These are phyloP conservation scores for Chenopodium formosanum DNA, from an alignment of 148 eudicot genomes.

Conservation along the genomic window DNA sequence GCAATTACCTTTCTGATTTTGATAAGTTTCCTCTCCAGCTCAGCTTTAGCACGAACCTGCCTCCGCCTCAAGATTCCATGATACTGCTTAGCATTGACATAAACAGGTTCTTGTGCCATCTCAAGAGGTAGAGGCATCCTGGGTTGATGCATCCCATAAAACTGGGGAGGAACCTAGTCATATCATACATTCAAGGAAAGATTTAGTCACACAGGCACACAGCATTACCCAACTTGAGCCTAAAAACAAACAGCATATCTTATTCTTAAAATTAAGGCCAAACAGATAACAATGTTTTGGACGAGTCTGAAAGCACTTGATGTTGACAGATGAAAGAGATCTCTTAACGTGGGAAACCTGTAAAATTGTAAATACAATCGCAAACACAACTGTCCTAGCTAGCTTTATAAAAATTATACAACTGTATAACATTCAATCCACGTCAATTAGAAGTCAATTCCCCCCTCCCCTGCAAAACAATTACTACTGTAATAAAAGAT, in stretches of 20 bases:
- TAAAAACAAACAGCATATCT: not conserved
- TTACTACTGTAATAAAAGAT: no score
- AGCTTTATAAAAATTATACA: no score
- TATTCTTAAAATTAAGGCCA: not conserved
- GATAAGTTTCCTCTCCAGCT: slow-evolving; percentile 82
- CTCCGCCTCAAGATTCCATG: slow-evolving; percentile 84
- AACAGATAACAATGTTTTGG: not conserved
- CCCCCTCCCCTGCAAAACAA: no score
- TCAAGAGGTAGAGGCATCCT: slow-evolving; percentile 90
- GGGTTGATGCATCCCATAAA: slow-evolving; percentile 68
- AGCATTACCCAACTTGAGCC: not conserved
- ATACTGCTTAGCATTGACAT: slow-evolving; percentile 96
- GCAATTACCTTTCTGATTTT: slow-evolving; percentile 71
- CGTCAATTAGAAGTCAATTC: no score
- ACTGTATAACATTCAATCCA: no score
- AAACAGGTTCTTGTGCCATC: slow-evolving; percentile 86
- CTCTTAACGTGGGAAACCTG: no score
- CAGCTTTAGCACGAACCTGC: slow-evolving; percentile 95
- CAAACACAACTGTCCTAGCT: no score
- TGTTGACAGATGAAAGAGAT: no score
- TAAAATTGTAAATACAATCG: no score
- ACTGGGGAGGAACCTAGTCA: slow-evolving; percentile 63
- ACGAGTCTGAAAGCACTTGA: not conserved
- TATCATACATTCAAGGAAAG: not conserved
- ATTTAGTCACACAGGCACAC: not conserved